phyloP scores from a whole-genome alignment of 495 filamentous ascomycete genomes.

The Pseudotulostoma volvatum region DNA sequence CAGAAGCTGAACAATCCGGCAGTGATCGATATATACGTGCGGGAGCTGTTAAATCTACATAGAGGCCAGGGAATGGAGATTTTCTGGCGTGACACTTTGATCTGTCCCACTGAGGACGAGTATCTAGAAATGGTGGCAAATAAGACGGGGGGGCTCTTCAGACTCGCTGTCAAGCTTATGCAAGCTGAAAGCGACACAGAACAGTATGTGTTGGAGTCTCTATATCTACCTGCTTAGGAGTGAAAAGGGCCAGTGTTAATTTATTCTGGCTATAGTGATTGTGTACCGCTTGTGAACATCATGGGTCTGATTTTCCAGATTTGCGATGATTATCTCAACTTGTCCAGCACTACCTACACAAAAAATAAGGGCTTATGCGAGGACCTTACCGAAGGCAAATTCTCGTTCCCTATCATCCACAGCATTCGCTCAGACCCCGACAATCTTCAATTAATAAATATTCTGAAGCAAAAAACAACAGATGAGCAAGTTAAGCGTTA shows the following conservation, averaged over 20 bases:
- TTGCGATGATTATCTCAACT: conserved; percentile 90
- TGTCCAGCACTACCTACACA: conserved; percentile 54
- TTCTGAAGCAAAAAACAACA: conserved; percentile 73
- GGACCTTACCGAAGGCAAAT: conserved; percentile 96
- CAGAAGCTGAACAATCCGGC: conserved; percentile 55
- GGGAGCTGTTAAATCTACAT: conserved; percentile 88
- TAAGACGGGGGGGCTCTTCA: conserved; percentile 93
- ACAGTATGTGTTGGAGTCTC: conserved; percentile 27
- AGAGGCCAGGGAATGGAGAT: conserved; percentile 95
- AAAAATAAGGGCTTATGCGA: conserved; percentile 90
- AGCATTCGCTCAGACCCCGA: conserved; percentile 66
- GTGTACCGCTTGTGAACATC: conserved; percentile 72
- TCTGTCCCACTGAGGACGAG: conserved; percentile 85
- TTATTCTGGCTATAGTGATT: conserved; percentile 33
- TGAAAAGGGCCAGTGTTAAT: too few species aligned
- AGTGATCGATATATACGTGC: conserved; percentile 62
- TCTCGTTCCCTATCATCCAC: conserved; percentile 93
- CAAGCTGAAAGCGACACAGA: conserved; percentile 60
- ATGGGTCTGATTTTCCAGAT: conserved; percentile 93
- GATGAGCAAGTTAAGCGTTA: conserved; percentile 83
- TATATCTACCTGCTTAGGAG: too few species aligned
- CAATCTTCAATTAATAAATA: conserved; percentile 77
- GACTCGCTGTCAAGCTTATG: conserved; percentile 90
- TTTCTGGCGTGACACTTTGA: conserved; percentile 90
- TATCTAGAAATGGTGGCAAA: conserved; percentile 98